These are phyloP conservation scores for Triticum timopheevii DNA, from an alignment of 176 grass and related monocot genomes.

Conservation along the genomic window DNA sequence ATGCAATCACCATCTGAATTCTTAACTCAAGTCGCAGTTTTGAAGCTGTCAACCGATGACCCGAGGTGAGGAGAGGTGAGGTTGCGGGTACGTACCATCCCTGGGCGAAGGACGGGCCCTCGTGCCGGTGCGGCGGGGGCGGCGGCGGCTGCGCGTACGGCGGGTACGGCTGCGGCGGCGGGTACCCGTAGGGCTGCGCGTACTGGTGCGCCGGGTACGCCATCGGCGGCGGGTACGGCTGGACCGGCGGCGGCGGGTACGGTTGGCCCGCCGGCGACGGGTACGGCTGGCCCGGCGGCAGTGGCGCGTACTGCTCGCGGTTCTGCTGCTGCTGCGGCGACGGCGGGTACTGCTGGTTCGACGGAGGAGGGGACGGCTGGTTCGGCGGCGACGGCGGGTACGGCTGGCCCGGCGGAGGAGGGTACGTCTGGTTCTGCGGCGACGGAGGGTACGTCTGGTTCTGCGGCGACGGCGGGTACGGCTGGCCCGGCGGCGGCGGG, in stretches of 20 bases:
- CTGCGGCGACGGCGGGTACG: conserved; percentile 8
- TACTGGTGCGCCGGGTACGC: conserved; percentile 32
- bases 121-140: conserved; percentile 33
- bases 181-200: conserved; percentile 43
- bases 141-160: conserved; percentile 61
- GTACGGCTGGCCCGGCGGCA: conserved; percentile 15
- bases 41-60: neutral
- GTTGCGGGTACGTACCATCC: conserved; percentile 43
- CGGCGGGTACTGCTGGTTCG: neutral
- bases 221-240: conserved; percentile 25
- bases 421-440: neutral
- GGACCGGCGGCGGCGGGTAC: conserved; percentile 18
- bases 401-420: neutral
- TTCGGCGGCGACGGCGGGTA: neutral
- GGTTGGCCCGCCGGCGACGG: neutral
- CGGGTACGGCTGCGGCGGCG: conserved; percentile 42
- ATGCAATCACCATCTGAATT: neutral
- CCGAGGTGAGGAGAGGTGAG: neutral
- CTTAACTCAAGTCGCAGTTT: neutral
- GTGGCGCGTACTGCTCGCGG: neutral
- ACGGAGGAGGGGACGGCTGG: neutral
- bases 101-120: conserved; percentile 29
- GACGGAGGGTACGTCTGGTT: conserved; percentile 15
- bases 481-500: conserved; percentile 14
- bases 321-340: neutral